Base-by-base conservation (phyloP, 2,329 filamentous ascomycete species). In the Neofusicoccum sp. region DNA sequence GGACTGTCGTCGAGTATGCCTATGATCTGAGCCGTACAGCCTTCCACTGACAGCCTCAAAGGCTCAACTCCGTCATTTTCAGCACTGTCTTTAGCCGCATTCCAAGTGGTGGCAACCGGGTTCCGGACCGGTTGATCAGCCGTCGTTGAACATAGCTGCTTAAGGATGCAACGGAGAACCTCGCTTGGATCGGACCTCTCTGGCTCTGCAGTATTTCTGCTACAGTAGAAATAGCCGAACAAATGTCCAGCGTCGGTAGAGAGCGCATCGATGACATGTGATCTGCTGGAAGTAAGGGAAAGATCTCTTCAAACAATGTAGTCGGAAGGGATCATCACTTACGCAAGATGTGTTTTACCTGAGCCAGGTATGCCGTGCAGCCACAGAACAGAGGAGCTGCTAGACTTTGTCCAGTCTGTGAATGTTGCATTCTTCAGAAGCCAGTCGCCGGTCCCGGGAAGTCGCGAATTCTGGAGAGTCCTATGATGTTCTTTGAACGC, bases 151-250 rank as follows among this genome's bases (percentile, higher is more conserved):
- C 43, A 45, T 1, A 45, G 43, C 16, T 45, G 43, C 14, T 45
- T 45, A 4, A 45, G 43, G 24, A 45, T 24, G 16, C 43, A 45
- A 4, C 43, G 43, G 2, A 45, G 7, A 9, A 45, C 14, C 14
- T 45, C 43, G 16, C n/a, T n/a, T 38, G 43, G 43, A 14, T 47
- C 26, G 8, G 43, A 28, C 7, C 49, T 24, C 16, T 57, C 28
- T 44, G 54, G 63, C 45, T 68, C 66, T 56, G 60, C 62, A 30
- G 64, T 60, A 34, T 68, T 65, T 26, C 63, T 53, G 3, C 57
- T 63, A 53, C 65, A 68, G 47, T 69, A 69, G 47, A 67, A 68
- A 49, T 63, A 69, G 47, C 63, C 63, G 0, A 3, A 33, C 11
- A 0, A 6, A 20, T 7, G 12, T 30, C 12, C 12, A 6, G 9